Evolutionary conservation across 805 yeast species (phyloP), one percentile per base, ranked within the genome.

Genomic region (Schwanniomyces occidentalis): DNA sequence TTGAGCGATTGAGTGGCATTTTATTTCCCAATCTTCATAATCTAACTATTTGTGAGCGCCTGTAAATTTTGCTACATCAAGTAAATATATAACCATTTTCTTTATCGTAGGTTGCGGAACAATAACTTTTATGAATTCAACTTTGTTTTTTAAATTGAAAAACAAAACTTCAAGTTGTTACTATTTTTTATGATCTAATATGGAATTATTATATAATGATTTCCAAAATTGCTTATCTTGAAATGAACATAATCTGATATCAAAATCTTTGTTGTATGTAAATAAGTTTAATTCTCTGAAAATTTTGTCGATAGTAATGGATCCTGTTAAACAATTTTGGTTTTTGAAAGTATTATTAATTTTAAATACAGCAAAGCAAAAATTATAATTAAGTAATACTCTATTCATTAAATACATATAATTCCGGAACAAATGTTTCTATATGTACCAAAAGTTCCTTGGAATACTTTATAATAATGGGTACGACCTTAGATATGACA

Each of bases 401-500:
- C n/a, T 61, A 53, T 46, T 64, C 69, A 19, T 56, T 42, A 48
- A 65, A 54, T 6, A 58, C 61, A 32, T 55, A 57, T 27, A 65
- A 47, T 4, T 69, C 69, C 3, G 69, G 68, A 13, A 57, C 54
- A 39, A 57, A 56, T 3, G 69, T 62, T 32, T 65, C 71, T 16
- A 65, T 46, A 39, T 65, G 70, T 38, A 0, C 65, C 67, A 16
- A 47, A 54, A 2, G 53, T 52, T 5, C 69, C 69, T 42, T 63
- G 71, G 43, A 65, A 34, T 22, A 65, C 45, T 10, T 42, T 45
- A 35, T 60, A 61, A 44, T 54, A 63, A 41, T 45, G 47, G 2
- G 38, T 32, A 1, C 54, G 51, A 2, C 67, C 65, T 38, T 56
- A 47, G 10, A 58, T 34, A 37, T 63, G 65, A 44, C 63, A 65